phyloP scores from a whole-genome alignment of 1,284 basidiomycete species.

The Gymnopus androsaceus region DNA sequence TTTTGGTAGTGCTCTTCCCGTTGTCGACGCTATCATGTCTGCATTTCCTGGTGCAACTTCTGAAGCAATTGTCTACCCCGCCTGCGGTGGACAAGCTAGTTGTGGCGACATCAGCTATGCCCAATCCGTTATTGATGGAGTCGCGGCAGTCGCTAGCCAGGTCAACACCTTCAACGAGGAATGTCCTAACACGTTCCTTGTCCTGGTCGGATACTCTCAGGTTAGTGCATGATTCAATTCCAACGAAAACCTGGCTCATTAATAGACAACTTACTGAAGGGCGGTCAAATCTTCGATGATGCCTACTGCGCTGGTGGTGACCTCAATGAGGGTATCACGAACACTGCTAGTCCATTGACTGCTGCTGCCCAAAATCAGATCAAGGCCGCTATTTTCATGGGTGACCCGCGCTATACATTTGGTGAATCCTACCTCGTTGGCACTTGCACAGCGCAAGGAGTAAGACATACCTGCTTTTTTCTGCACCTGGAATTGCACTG shows the following conservation, averaged over 20 bases:
- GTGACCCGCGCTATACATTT: constrained; percentile 31
- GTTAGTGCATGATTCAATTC: constrained; percentile 14
- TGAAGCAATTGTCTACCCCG: constrained; percentile 35
- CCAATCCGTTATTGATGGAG: constrained; percentile 29
- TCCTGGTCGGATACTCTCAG: constrained; percentile 35
- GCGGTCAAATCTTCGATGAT: constrained; percentile 35
- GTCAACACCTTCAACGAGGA: constrained; percentile 32
- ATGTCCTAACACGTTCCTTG: constrained; percentile 31
- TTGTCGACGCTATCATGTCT: constrained; percentile 27
- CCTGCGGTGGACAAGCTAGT: constrained; percentile 31
- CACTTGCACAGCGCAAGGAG: constrained; percentile 30
- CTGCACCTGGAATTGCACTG: neutral
- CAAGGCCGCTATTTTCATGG: constrained; percentile 34
- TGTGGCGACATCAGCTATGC: constrained; percentile 33
- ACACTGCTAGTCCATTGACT: constrained; percentile 31
- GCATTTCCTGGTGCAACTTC: constrained; percentile 30
- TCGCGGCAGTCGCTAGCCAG: constrained; percentile 27
- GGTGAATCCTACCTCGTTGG: constrained; percentile 34
- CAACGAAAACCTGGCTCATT: neutral
- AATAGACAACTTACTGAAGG: constrained; percentile 21
- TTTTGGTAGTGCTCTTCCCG: constrained; percentile 28
- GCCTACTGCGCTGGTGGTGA: constrained; percentile 35
- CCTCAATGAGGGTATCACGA: constrained; percentile 28
- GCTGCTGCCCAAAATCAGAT: constrained; percentile 29
- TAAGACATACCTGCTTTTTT: constrained; percentile 17